Evolutionary conservation across 305 asterid species (phyloP), one percentile per base, ranked within the genome.

Genomic region (Rubia peregrina): DNA sequence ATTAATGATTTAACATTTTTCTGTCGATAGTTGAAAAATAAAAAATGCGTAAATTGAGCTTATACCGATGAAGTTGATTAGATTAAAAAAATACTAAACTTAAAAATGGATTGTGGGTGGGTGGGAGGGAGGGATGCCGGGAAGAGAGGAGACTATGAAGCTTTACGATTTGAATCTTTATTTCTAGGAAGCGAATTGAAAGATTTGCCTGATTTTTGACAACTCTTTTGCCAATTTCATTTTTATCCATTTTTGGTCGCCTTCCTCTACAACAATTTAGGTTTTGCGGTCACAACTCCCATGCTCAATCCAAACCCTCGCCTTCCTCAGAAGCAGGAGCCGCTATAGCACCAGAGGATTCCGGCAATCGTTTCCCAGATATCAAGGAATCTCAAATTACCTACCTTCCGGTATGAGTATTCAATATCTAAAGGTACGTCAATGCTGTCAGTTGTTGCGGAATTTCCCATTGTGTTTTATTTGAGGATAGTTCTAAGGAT

Each of bases 401-500:
- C 5, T 3, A 0, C 76, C 72, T 21, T 1, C 42, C 21, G 75
- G 78, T 76, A 0, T 76, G 76, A 26, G 73, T 74, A 0, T 76
- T 73, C 16, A 79, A 5, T 10, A 66, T 70, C 3, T 22, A 51
- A 44, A 80, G 78, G 73, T 10, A 73, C 0, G 75, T 51, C 49
- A 73, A 9, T 26, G 49, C 41, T 3, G 76, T 2, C 0, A 73
- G 51, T n/a, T 65, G 56, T 22, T 38, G 0, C 9, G 77, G 73
- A 56, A 79, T 72, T 33, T 48, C 56, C 17, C 77, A 75, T 0
- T 9, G 22, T 9, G 65, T 56, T 17, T 76, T 46, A 61, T 76
- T 79, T 3, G 56, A 49, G 11, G 78, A 73, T 0, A 79, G 66
- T 33, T 76, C 80, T 16, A 80, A 13, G 40, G 77, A 69, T 73